Percentiles rank a stretch among this genome's conserved stretches.
Evolutionary conservation across 1,284 basidiomycete species (phyloP).

Genomic region (Irpex sp.): DNA sequence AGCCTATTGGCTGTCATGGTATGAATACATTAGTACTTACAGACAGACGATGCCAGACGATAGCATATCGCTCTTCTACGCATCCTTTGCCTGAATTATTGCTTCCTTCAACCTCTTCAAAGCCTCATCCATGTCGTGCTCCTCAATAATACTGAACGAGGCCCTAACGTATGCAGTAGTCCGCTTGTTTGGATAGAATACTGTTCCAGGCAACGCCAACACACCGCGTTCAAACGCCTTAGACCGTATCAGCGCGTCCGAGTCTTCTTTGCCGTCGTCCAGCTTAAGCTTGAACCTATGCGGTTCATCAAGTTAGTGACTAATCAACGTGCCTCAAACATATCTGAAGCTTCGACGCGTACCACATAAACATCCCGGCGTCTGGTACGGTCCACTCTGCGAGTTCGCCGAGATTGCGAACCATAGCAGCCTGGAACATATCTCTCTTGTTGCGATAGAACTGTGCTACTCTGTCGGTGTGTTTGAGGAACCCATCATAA

Average conservation of each 20-base stretch:
- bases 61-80: neutral
- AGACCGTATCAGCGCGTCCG: conserved; percentile 69
- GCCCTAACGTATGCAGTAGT: conserved; percentile 74
- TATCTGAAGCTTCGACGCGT: conserved; percentile 22
- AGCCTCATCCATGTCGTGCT: conserved; percentile 71
- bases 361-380: conserved; percentile 92
- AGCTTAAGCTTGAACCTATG: conserved; percentile 64
- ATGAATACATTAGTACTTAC: too few species aligned
- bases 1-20: too few species aligned
- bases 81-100: neutral
- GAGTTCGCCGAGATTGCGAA: conserved; percentile 67
- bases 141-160: conserved; percentile 72
- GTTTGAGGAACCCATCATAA: conserved; percentile 69
- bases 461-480: conserved; percentile 65
- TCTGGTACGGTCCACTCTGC: conserved; percentile 84
- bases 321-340: neutral
- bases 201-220: conserved; percentile 80
- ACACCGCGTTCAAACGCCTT: conserved; percentile 81
- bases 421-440: conserved; percentile 74
- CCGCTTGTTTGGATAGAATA: conserved; percentile 68
- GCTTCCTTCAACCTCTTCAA: conserved; percentile 30
- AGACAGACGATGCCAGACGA: too few species aligned
- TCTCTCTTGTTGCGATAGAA: conserved; percentile 82
- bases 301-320: neutral
- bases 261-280: conserved; percentile 52